These are phyloP conservation scores for Tubosaeta sp. DNA, from an alignment of 768 basidiomycete species.

Conservation along the genomic window DNA sequence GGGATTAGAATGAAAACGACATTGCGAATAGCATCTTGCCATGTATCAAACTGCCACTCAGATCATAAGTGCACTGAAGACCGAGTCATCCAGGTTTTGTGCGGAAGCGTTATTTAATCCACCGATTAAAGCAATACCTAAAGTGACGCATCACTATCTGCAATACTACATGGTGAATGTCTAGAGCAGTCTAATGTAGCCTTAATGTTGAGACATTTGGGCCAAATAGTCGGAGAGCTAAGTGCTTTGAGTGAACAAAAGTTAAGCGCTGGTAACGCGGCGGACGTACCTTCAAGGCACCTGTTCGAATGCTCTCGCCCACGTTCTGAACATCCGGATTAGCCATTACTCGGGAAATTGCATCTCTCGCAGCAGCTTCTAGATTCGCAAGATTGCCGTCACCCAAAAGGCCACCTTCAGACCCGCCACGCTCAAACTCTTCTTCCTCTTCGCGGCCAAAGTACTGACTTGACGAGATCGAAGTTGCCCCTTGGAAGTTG, in stretches of 20 bases:
- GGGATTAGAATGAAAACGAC: no score
- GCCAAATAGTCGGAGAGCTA: constrained; percentile 67
- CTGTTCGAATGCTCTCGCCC: constrained; percentile 70
- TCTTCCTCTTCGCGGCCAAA: constrained; percentile 91
- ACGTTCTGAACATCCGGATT: constrained; percentile 88
- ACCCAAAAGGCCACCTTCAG: constrained; percentile 53
- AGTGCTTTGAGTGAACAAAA: background rate
- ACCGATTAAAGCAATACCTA: constrained; percentile 11
- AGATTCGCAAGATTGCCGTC: constrained; percentile 51
- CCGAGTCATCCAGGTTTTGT: constrained; percentile 1
- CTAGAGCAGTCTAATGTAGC: background rate
- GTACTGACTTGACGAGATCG: constrained; percentile 95
- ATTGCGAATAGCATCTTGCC: no score
- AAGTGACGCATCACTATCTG: constrained; percentile 4
- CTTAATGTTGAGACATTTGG: constrained; percentile 53
- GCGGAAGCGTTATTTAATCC: constrained; percentile 5
- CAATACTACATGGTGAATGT: background rate
- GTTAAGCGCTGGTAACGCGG: background rate
- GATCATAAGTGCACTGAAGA: background rate
- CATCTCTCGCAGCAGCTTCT: constrained; percentile 70
- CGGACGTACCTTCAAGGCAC: constrained; percentile 72
- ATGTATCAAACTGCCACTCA: background rate
- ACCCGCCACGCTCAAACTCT: constrained; percentile 34
- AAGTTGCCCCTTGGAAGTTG: constrained; percentile 85
- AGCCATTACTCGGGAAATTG: constrained; percentile 64